These are phyloP conservation scores for Phytophthora foliorum DNA, from an alignment of 352 stramenopile genomes.

Conservation along the genomic window DNA sequence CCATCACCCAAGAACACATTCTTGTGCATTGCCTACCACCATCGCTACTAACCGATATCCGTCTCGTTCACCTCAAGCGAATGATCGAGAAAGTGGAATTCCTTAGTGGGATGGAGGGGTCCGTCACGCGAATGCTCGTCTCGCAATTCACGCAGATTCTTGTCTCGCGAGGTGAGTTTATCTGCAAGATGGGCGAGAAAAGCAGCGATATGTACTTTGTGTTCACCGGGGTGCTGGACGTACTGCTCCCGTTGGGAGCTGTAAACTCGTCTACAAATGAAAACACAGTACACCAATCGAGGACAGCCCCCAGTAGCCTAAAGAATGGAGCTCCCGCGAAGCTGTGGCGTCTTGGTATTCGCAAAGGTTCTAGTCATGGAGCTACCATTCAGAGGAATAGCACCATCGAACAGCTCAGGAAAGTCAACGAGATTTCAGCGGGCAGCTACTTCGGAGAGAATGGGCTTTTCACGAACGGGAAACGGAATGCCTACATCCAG, in stretches of 20 bases:
- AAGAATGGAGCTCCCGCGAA: conserved; percentile 22
- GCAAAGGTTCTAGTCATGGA: conserved; percentile 3
- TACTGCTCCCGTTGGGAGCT: conserved; percentile 44
- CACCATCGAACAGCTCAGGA: conserved; percentile 39
- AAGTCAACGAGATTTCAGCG: conserved; percentile 58
- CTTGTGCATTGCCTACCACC: conserved; percentile 69
- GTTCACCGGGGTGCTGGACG: conserved; percentile 61
- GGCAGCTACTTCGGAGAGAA: conserved; percentile 78
- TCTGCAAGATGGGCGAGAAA: conserved; percentile 64
- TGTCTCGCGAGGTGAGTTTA: conserved; percentile 61
- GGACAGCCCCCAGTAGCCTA: not conserved
- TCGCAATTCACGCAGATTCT: conserved; percentile 69
- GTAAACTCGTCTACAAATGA: not conserved
- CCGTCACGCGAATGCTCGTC: conserved; percentile 74
- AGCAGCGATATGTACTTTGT: conserved; percentile 81
- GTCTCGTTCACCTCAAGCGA: conserved; percentile 67
- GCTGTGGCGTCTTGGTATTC: conserved; percentile 30
- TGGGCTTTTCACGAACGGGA: conserved; percentile 59
- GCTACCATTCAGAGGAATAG: conserved; percentile 12
- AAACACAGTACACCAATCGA: conserved; percentile 2
- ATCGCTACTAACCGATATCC: conserved; percentile 72
- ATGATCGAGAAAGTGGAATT: conserved; percentile 79
- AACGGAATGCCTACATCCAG: conserved; percentile 55
- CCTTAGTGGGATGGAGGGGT: conserved; percentile 58
- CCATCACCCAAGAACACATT: conserved; percentile 73